A percentile compares a stretch with the other conserved stretches of the same genome.
Conservation (phyloP, 768 basidiomycete genomes). For the Russula ochroleuca region DNA sequence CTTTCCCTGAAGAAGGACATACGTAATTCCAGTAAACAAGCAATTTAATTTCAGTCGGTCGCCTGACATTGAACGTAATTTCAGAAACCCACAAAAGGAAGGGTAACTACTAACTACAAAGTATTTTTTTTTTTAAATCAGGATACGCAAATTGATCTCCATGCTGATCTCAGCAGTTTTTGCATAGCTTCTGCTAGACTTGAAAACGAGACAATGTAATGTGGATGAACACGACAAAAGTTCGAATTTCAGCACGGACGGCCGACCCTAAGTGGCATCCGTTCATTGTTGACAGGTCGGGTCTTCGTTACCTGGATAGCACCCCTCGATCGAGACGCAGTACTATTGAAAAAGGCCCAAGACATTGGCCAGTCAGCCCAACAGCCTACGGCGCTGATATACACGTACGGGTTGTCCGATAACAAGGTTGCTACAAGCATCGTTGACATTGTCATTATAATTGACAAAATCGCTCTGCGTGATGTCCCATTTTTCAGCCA, state of each 20-base stretch:
- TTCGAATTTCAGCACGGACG: not conserved
- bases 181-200: not conserved
- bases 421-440: conserved; percentile 10
- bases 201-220: not conserved
- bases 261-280: not conserved
- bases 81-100: too few species aligned
- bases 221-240: too few species aligned
- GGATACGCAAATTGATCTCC: too few species aligned
- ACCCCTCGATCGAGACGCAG: conserved; percentile 7
- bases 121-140: too few species aligned
- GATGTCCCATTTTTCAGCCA: conserved; percentile 4
- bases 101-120: too few species aligned
- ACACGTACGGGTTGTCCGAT: conserved; percentile 4
- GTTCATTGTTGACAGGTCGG: not conserved
- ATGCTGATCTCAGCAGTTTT: too few species aligned
- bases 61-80: too few species aligned
- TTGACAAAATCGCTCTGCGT: not conserved
- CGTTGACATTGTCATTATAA: conserved; percentile 17
- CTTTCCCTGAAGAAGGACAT: too few species aligned
- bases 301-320: not conserved
- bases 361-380: not conserved
- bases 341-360: conserved; percentile 2
- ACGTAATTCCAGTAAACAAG: too few species aligned
- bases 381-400: not conserved
- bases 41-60: too few species aligned